Evolutionary conservation across 345 rosid genomes (phyloP).

Genomic region (Ceriops decandra): DNA sequence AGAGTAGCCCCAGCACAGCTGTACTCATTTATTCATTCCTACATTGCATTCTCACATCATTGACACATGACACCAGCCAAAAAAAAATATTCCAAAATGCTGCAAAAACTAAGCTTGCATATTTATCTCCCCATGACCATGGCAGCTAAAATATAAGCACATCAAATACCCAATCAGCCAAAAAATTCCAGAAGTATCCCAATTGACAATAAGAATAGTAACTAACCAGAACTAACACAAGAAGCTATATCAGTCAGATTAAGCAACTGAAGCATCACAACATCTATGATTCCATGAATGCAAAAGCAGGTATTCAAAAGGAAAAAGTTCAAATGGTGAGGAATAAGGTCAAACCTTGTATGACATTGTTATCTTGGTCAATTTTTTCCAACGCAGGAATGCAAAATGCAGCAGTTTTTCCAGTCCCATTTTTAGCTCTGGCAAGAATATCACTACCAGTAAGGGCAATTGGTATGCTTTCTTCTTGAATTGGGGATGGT

Average conservation of each 20-base stretch:
- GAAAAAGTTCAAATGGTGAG: not conserved
- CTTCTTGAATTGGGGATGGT: slow-evolving; percentile 99
- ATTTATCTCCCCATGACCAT: too few species aligned
- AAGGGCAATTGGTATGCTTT: slow-evolving; percentile 99
- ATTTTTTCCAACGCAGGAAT: slow-evolving; percentile 95
- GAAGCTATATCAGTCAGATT: not conserved
- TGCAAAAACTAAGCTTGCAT: not conserved
- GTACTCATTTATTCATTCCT: not conserved
- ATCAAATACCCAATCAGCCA: too few species aligned
- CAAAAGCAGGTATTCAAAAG: not conserved
- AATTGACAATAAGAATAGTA: too few species aligned
- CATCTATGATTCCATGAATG: not conserved
- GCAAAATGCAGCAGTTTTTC: slow-evolving; percentile 99
- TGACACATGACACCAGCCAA: not conserved
- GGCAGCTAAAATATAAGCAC: too few species aligned
- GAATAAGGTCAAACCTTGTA: slow-evolving; percentile 64
- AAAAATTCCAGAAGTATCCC: too few species aligned
- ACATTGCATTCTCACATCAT: not conserved
- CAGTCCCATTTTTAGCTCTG: slow-evolving; percentile 99
- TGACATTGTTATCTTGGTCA: slow-evolving; percentile 85
- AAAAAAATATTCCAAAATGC: not conserved
- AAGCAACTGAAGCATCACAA: not conserved
- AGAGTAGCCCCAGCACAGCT: not conserved
- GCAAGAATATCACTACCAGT: slow-evolving; percentile 99
- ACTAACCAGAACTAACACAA: too few species aligned